Evolutionary conservation across 352 stramenopile species (phyloP).

Genomic region (Pythium biforme): DNA sequence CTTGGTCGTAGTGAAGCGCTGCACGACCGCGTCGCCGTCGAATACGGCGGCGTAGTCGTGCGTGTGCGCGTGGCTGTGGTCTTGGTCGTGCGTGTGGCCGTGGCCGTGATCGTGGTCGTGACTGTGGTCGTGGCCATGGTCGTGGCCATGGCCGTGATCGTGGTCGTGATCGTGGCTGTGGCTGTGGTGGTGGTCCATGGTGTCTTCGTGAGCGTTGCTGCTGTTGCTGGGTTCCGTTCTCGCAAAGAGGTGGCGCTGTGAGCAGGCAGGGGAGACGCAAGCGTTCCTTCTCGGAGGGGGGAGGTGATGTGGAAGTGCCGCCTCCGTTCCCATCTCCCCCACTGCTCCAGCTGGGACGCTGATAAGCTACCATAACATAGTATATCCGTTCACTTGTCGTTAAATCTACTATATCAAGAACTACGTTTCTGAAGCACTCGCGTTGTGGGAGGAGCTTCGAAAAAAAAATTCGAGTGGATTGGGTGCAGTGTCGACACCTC

Average conservation of each 20-base stretch:
- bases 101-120: constrained; percentile 30
- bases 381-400: constrained; percentile 8
- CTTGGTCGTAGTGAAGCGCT: constrained; percentile 57
- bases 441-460: too few relatives aligned
- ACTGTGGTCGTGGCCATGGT: constrained; percentile 23
- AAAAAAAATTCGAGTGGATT: too few relatives aligned
- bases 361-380: neutral
- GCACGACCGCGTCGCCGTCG: constrained; percentile 67
- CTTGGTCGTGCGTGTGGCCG: constrained; percentile 28
- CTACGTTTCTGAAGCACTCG: too few relatives aligned
- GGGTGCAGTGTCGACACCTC: too few relatives aligned
- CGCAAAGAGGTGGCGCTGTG: neutral
- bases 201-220: neutral
- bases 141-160: constrained; percentile 25
- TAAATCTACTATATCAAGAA: too few relatives aligned
- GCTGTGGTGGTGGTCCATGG: constrained; percentile 23
- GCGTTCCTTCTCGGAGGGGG: neutral
- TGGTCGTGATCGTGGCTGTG: constrained; percentile 25
- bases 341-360: too few relatives aligned
- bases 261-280: neutral
- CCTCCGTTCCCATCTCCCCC: neutral
- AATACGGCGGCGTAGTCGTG: constrained; percentile 29
- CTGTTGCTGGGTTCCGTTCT: neutral
- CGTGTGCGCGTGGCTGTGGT: constrained; percentile 34
- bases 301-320: neutral